Evolutionary conservation across 208 protist species (phyloP), one percentile per base, ranked within the genome.

Genomic region (Trypanosomatidae sp.): DNA sequence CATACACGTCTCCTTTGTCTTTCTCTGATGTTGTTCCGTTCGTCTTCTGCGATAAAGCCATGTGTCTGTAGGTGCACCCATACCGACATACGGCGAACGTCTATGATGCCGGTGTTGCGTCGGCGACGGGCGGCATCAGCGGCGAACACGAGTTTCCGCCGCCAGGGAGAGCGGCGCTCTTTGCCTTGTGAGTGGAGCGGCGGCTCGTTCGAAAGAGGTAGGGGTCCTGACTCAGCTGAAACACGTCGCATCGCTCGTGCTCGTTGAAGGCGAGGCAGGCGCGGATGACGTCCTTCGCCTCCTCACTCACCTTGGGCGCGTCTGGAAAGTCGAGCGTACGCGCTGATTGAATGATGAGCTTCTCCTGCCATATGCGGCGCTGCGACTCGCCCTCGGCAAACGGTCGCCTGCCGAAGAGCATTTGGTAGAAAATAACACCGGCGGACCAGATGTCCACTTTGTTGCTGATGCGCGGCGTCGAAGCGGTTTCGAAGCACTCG

Each of bases 381-480:
- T 98, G 96, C 46, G 90, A 95, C 59, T 95, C 77, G 22, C 95
- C 90, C 71, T 99, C 86, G 10, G 97, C 98, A 73, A 99, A 99
- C 0, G 98, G 98, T 30, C 95, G 88, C 17, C 84, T 69, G 15
- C 97, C 98, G 72, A 93, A 99, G 10, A 99, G 88, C 92, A 98
- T 98, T 72, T 99, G 95, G 68, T 96, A 99, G 69, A 98, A 98
- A 43, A 99, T 95, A 3, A 99, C 91, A 25, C 98, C 98, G 10
- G 87, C 89, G 3, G 91, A 95, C 97, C 97, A 97, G 43, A 97
- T 81, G 67, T 97, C 91, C 39, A 98, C 96, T 76, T 98, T 98
- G 58, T 90, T 91, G 76, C 83, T 91, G 62, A 84, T 87, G 58
- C 69, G 94, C 36, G 97, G 96, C 15, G 87, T 98, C 25, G 79